Base-by-base conservation (phyloP, 2,329 filamentous ascomycete genomes). In the Talaromyces islandicus region DNA sequence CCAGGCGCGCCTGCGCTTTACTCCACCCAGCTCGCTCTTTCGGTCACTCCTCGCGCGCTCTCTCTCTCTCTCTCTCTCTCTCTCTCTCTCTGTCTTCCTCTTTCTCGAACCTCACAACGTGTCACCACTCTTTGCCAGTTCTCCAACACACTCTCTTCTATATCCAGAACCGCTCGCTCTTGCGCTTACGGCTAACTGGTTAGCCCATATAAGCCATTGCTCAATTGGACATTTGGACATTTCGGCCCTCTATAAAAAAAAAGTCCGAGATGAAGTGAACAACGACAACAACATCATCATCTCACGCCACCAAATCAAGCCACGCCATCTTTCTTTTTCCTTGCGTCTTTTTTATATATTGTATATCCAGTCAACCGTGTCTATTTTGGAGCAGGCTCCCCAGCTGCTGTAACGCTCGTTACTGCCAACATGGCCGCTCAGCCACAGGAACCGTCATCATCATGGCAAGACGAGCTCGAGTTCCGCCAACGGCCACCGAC, bases 401-500 rank as follows among this genome's bases (percentile, higher is more conserved):
- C 48, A 52, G 12, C 11, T 25, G 24, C 48, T 29, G 48, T 7
- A 29, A 52, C 12, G 6, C 24, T 29, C 19, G 48, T 29, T 46
- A 46, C 43, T 24, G 43, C 43, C 19, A 52, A n/a, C 48, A 52
- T 52, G 48, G 14, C 48, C 17, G 12, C 24, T 24, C 27, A 29
- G 24, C 12, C 25, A 12, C 48, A 27, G 48, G 48, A 52, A 29
- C 27, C 17, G 11, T 21, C 17, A 52, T 12, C 46, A 25, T 54
- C 59, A 62, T 64, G 62, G 63, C 60, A 59, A 21, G 63, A 64
- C 9, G 66, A 68, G 43, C 60, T 63, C 43, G 72, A 74, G 55
- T 68, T 68, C 32, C 65, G 62, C 63, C 65, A 70, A 59, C 67
- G 68, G 60, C 70, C 70, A 11, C 69, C 66, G 11, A 71, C 71